phyloP scores from a whole-genome alignment of 352 stramenopile species.

The Pythium sukuiense region DNA sequence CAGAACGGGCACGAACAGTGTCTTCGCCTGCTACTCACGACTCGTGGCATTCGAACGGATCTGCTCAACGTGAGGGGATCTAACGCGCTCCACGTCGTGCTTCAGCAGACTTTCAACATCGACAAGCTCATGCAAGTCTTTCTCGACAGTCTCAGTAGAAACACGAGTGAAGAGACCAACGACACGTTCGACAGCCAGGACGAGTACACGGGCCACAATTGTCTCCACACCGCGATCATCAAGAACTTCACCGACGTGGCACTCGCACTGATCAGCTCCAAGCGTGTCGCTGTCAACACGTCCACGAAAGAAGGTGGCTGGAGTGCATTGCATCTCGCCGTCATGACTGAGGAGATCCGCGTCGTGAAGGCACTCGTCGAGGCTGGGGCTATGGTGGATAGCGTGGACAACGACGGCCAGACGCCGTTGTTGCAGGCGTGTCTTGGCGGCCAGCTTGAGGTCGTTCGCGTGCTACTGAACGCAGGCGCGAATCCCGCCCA shows the following conservation, averaged over 20 bases:
- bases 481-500: slow-evolving; percentile 55
- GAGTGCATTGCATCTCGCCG: slow-evolving; percentile 62
- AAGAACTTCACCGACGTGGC: slow-evolving; percentile 58
- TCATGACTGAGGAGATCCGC: slow-evolving; percentile 54
- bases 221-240: slow-evolving; percentile 61
- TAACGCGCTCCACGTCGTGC: slow-evolving; percentile 61
- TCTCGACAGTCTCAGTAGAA: slow-evolving; percentile 15
- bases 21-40: slow-evolving; percentile 36
- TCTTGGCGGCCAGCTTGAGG: slow-evolving; percentile 47
- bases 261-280: slow-evolving; percentile 39
- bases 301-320: slow-evolving; percentile 47
- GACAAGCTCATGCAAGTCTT: slow-evolving; percentile 52
- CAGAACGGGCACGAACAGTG: slow-evolving; percentile 44
- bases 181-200: slow-evolving; percentile 49
- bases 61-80: slow-evolving; percentile 39
- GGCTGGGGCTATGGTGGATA: slow-evolving; percentile 53
- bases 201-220: slow-evolving; percentile 42
- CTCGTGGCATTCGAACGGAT: slow-evolving; percentile 25
- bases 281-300: slow-evolving; percentile 48
- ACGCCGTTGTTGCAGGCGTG: slow-evolving; percentile 61
- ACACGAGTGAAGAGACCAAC: slow-evolving; percentile 14
- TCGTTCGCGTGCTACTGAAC: slow-evolving; percentile 48
- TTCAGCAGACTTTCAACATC: slow-evolving; percentile 66
- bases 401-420: slow-evolving; percentile 59
- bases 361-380: slow-evolving; percentile 48